Conservation (phyloP, 352 stramenopile genomes). For the Thraustochytrium sp. region DNA sequence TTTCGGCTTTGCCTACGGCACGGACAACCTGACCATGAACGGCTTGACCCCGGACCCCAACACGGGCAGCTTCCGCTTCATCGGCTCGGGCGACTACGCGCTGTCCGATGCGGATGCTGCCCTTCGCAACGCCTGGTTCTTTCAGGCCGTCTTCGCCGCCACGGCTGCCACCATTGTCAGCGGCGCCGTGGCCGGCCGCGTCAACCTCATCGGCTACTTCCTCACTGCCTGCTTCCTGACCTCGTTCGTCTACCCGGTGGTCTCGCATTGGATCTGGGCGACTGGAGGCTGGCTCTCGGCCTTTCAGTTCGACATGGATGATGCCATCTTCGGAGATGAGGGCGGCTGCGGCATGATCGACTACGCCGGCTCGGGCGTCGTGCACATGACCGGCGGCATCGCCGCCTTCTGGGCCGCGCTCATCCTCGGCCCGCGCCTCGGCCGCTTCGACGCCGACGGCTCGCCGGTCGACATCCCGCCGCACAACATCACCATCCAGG, state of each 20-base stretch:
- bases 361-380: slow-evolving; percentile 63
- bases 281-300: slow-evolving; percentile 49
- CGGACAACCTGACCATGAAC: slow-evolving; percentile 30
- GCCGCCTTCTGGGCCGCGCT: slow-evolving; percentile 55
- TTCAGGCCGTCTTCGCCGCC: slow-evolving; percentile 43
- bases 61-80: slow-evolving; percentile 49
- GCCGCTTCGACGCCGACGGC: slow-evolving; percentile 48
- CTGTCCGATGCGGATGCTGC: slow-evolving; percentile 22
- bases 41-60: slow-evolving; percentile 21
- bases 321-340: slow-evolving; percentile 9
- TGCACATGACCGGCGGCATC: slow-evolving; percentile 62
- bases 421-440: slow-evolving; percentile 46
- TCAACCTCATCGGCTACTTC: slow-evolving; percentile 43
- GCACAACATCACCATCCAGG: slow-evolving; percentile 48
- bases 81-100: slow-evolving; percentile 36
- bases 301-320: slow-evolving; percentile 19
- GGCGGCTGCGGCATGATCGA: slow-evolving; percentile 58
- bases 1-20: slow-evolving; percentile 40
- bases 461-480: slow-evolving; percentile 42
- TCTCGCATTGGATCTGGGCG: slow-evolving; percentile 59
- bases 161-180: slow-evolving; percentile 44
- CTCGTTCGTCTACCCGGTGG: slow-evolving; percentile 53
- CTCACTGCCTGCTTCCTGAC: not conserved
- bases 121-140: slow-evolving; percentile 37
- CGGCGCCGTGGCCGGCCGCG: slow-evolving; percentile 34